Evolutionary conservation across 106 monocot species (phyloP), one percentile per base, ranked within the genome.

Genomic region (Xerophyta viscosa): DNA sequence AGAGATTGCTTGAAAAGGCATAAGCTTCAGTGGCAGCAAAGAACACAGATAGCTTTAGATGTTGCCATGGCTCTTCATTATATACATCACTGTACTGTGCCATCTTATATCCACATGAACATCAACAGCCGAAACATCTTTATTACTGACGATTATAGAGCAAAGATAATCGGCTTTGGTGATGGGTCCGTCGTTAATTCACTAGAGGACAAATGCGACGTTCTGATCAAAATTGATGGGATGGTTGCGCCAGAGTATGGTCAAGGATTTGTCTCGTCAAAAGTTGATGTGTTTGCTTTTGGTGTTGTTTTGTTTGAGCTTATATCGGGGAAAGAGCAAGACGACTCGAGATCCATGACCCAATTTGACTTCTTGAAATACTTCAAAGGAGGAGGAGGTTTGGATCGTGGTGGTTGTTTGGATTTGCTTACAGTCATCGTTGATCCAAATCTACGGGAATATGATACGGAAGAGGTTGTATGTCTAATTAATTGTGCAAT

Each of bases 41-140:
- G 71, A 30, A 50, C 41, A n/a, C 71, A 64, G 18, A 71, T 71
- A 20, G 71, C 71, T 24, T 58, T 71, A 25, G 63, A 71, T 33
- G 63, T 71, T 1, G 63, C 63, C 0, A 25, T 44, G 6, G 71
- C 50, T n/a, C 63, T 71, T 9, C 71, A 71, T 24, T 71, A 71
- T 29, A 57, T 71, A 39, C 63, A 71, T 24, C 63, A 71, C 27
- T 71, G 71, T 41, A 71, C 63, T 1, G 12, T 51, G 7, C 63
- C 71, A 22, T 57, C 63, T 3, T 64, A 57, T 27, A 57, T 57
- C 23, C 71, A 71, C 50, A 63, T 64, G 71, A 71, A 71, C 50
- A 57, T 71, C 22, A 71, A 30, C 15, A 71, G 63, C 30, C 54
- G 23, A 15, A 71, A 50, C 50, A 64, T 71, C 20, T 50, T 63